phyloP scores from a whole-genome alignment of 164 flowering plant species.

The Annona cherimola region DNA sequence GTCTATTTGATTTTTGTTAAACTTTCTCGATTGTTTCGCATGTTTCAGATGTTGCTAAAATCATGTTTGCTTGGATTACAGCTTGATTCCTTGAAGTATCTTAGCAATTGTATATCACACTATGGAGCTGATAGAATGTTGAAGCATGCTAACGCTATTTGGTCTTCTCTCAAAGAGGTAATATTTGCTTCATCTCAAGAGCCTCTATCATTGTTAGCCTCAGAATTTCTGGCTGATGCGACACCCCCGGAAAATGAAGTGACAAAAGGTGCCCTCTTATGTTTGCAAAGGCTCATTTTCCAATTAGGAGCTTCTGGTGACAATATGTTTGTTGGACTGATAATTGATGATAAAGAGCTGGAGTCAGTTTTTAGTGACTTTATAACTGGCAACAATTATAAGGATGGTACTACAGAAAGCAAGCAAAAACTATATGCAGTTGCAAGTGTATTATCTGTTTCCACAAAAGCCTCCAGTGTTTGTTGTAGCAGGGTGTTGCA shows the following conservation, averaged over 20 bases:
- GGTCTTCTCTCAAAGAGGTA: constrained; percentile 63
- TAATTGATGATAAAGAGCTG: constrained; percentile 60
- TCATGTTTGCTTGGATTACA: constrained; percentile 23
- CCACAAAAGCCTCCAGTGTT: constrained; percentile 46
- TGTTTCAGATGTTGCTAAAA: neutral
- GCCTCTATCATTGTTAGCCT: constrained; percentile 22
- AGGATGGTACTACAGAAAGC: constrained; percentile 33
- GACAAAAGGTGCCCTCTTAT: constrained; percentile 47
- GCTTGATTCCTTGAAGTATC: constrained; percentile 86
- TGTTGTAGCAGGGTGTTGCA: constrained; percentile 48
- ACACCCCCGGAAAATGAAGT: constrained; percentile 48
- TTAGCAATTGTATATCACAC: constrained; percentile 45
- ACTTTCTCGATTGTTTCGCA: neutral
- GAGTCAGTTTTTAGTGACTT: constrained; percentile 37
- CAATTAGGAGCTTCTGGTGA: constrained; percentile 25
- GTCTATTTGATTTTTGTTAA: constrained; percentile 10
- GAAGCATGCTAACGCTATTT: constrained; percentile 57
- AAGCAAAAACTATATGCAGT: constrained; percentile 52
- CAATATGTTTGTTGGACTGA: constrained; percentile 31
- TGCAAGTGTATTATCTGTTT: constrained; percentile 48
- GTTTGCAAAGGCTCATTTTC: constrained; percentile 44
- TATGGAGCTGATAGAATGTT: constrained; percentile 69
- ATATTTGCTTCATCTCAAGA: constrained; percentile 29
- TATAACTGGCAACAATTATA: constrained; percentile 21
- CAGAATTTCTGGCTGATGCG: constrained; percentile 31